A percentile compares a stretch with the other conserved stretches of the same genome.
Evolutionary conservation across 2,329 filamentous ascomycete genomes (phyloP).

Genomic region (Aspergillus novofumigatus): DNA sequence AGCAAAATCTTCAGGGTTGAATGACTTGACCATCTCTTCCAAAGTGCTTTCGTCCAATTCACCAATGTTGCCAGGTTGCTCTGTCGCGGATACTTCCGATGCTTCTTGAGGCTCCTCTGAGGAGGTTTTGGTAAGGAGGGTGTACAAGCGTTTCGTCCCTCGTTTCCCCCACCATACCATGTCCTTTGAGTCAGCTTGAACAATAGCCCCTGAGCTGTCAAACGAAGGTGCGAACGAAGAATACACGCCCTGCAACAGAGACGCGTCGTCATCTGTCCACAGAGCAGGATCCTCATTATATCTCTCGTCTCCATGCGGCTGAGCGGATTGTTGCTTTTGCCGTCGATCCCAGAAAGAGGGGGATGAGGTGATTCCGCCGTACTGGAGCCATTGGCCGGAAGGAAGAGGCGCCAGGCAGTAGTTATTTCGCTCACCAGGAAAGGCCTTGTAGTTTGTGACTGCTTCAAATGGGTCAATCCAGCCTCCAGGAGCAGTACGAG

Average conservation of each 20-base stretch:
- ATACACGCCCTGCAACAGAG: slow-evolving; percentile 41
- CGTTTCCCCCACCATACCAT: slow-evolving; percentile 45
- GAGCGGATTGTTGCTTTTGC: slow-evolving; percentile 26
- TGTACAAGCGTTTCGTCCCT: slow-evolving; percentile 36
- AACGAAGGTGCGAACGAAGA: slow-evolving; percentile 47
- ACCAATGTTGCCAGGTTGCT: slow-evolving; percentile 27
- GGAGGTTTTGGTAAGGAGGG: slow-evolving; percentile 29
- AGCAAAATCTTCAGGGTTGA: slow-evolving; percentile 33
- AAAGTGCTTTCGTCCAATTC: slow-evolving; percentile 39
- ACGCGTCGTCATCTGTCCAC: slow-evolving; percentile 30
- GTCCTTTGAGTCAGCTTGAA: slow-evolving; percentile 41
- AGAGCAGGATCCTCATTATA: slow-evolving; percentile 25
- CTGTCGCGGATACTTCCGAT: slow-evolving; percentile 11
- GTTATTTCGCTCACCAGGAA: slow-evolving; percentile 36
- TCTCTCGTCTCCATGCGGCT: slow-evolving; percentile 20
- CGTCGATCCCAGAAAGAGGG: slow-evolving; percentile 37
- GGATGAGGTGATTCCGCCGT: slow-evolving; percentile 36
- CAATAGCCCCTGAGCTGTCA: slow-evolving; percentile 42
- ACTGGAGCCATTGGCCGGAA: slow-evolving; percentile 42
- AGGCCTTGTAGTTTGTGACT: slow-evolving; percentile 29
- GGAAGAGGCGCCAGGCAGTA: slow-evolving; percentile 39
- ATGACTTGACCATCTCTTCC: slow-evolving; percentile 41
- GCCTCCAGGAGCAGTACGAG: slow-evolving; percentile 27
- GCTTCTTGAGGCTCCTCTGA: slow-evolving; percentile 18
- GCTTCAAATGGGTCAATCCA: slow-evolving; percentile 43